Conservation (phyloP, 768 basidiomycete genomes). For the Termitomyces sp. region DNA sequence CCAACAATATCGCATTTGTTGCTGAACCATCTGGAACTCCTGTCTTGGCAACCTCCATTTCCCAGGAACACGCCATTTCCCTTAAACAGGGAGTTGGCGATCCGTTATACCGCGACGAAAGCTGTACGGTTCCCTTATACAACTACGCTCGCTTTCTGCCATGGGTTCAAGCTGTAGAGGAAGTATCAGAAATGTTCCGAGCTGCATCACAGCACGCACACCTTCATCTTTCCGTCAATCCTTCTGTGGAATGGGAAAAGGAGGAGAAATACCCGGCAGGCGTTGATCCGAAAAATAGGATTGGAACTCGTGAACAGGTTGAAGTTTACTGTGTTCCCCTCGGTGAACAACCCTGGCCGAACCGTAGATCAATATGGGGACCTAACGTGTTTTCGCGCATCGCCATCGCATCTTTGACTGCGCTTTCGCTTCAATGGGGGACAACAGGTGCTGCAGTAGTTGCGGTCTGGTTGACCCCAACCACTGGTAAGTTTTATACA, state of each 20-base stretch:
- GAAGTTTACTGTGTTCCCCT: constrained; percentile 11
- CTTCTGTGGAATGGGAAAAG: constrained; percentile 13
- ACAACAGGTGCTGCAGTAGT: constrained; percentile 24
- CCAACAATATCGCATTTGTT: constrained; percentile 27
- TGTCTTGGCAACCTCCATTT: constrained; percentile 4
- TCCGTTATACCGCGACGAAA: constrained; percentile 16
- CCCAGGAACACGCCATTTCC: constrained; percentile 16
- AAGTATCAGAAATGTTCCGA: constrained; percentile 18
- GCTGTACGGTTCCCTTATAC: constrained; percentile 23
- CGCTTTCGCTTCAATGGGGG: constrained; percentile 25
- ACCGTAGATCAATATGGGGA: constrained; percentile 8
- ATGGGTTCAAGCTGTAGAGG: constrained; percentile 24
- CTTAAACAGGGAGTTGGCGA: constrained; percentile 10
- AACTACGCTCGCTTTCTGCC: constrained; percentile 27
- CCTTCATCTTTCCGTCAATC: constrained; percentile 17
- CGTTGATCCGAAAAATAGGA: constrained; percentile 12
- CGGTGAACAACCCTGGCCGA: not conserved
- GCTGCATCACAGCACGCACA: constrained; percentile 17
- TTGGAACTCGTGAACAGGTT: constrained; percentile 16
- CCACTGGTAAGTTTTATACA: constrained; percentile 15
- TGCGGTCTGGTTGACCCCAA: constrained; percentile 23
- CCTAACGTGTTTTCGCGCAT: constrained; percentile 18
- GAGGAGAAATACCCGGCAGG: constrained; percentile 1
- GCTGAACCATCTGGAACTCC: constrained; percentile 11
- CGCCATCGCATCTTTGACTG: constrained; percentile 16